Conservation (phyloP, 2,329 filamentous ascomycete species). For the Hirsutella rhossiliensis region DNA sequence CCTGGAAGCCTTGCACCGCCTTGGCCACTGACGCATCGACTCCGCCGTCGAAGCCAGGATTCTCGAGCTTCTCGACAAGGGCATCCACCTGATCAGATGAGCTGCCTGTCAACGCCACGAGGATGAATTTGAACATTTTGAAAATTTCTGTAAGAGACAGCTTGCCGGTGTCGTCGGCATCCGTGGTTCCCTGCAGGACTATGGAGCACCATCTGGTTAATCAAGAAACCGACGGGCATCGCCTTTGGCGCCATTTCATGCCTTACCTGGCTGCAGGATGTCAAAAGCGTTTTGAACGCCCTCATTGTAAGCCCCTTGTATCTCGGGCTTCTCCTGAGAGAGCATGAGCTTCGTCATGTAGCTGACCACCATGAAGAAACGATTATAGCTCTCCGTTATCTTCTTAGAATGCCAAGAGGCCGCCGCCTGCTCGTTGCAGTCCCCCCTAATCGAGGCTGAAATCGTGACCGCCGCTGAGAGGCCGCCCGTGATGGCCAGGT, state of each 20-base stretch:
- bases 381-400: constrained; percentile 30
- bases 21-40: not conserved
- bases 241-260: not conserved
- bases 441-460: constrained; percentile 22
- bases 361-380: constrained; percentile 24
- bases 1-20: constrained; percentile 4
- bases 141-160: constrained; percentile 16
- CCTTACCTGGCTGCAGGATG: constrained; percentile 25
- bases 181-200: constrained; percentile 25
- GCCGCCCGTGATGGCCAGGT: constrained; percentile 28
- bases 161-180: constrained; percentile 11
- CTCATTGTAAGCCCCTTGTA: constrained; percentile 28
- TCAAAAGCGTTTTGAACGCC: constrained; percentile 30
- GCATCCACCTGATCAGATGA: not conserved
- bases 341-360: constrained; percentile 25
- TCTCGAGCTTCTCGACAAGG: not conserved
- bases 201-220: not conserved
- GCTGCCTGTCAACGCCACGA: constrained; percentile 13
- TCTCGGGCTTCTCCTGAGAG: constrained; percentile 21
- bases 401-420: constrained; percentile 30
- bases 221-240: too few relatives aligned
- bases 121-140: constrained; percentile 20
- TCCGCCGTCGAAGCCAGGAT: constrained; percentile 4
- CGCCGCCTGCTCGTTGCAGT: constrained; percentile 23
- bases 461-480: constrained; percentile 34